A percentile compares a stretch with the other conserved stretches of the same genome.
Conservation (phyloP, 1,139 yeast genomes). For the Pichia sp. region DNA sequence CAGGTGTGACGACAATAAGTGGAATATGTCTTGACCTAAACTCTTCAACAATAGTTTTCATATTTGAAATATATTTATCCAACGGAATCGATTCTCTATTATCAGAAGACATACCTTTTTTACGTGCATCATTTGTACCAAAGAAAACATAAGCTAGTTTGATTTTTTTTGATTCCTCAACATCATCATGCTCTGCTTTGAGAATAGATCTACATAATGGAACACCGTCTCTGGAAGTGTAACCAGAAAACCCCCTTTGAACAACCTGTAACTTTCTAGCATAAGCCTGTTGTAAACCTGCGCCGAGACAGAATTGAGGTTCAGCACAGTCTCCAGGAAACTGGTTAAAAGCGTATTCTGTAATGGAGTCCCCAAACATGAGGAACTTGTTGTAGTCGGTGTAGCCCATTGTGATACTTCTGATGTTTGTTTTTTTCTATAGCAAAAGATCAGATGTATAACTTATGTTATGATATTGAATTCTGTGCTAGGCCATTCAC, state of each 20-base stretch:
- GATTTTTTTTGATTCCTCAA: constrained; percentile 27
- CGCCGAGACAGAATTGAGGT: constrained; percentile 42
- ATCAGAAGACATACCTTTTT: constrained; percentile 22
- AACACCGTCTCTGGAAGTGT: constrained; percentile 48
- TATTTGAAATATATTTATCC: constrained; percentile 43
- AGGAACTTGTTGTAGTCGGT: constrained; percentile 37
- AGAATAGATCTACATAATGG: constrained; percentile 44
- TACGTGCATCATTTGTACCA: constrained; percentile 69
- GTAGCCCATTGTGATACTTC: constrained; percentile 6
- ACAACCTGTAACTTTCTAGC: constrained; percentile 49
- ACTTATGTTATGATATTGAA: too few relatives aligned
- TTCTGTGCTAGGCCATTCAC: too few relatives aligned
- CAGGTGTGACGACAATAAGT: constrained; percentile 56
- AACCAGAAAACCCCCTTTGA: constrained; percentile 60
- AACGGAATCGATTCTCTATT: constrained; percentile 51
- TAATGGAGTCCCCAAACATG: constrained; percentile 66
- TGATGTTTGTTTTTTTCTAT: neutral
- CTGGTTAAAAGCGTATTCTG: constrained; percentile 44
- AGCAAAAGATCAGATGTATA: too few relatives aligned
- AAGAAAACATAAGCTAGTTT: constrained; percentile 49
- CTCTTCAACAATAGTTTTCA: constrained; percentile 35
- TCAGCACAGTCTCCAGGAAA: constrained; percentile 11
- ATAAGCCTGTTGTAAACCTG: constrained; percentile 45
- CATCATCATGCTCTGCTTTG: constrained; percentile 35
- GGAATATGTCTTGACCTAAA: constrained; percentile 39